phyloP scores from a whole-genome alignment of 1,139 yeast species.

The Magnusiomyces paraingens region DNA sequence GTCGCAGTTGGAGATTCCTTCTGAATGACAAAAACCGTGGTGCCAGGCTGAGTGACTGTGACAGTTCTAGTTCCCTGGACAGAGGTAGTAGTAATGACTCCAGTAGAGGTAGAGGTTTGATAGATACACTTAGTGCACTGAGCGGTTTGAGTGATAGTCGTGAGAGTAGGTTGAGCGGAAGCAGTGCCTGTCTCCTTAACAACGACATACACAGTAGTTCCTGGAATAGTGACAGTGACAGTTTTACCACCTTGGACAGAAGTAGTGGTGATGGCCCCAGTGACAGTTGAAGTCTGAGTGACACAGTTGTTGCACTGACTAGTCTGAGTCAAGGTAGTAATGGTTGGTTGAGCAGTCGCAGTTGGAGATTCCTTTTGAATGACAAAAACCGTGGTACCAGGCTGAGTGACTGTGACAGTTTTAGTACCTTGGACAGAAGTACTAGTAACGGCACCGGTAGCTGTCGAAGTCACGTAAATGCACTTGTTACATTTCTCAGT shows the following conservation, averaged over 20 bases:
- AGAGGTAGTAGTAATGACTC: background rate
- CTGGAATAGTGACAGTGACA: background rate
- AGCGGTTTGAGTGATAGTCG: background rate
- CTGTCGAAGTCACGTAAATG: background rate
- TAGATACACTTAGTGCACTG: background rate
- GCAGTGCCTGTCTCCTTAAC: background rate
- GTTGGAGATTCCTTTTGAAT: background rate
- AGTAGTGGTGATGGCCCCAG: background rate
- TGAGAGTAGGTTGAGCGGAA: background rate
- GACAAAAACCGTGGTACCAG: background rate
- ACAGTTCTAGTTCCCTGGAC: background rate
- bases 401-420: slow-evolving; percentile 1
- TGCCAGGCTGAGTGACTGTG: background rate
- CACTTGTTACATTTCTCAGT: background rate
- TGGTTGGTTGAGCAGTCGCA: background rate
- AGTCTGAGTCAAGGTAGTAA: background rate
- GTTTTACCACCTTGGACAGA: background rate
- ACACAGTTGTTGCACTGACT: background rate
- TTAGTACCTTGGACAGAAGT: background rate
- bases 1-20: background rate
- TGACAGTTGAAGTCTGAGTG: background rate
- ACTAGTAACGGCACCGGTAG: background rate
- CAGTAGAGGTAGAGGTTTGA: background rate
- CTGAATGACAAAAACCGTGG: background rate
- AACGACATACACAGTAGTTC: background rate